A percentile compares a stretch with the other conserved stretches of the same genome.
Evolutionary conservation across 2,329 filamentous ascomycete genomes (phyloP).

Genomic region (Clonostachys byssicola): DNA sequence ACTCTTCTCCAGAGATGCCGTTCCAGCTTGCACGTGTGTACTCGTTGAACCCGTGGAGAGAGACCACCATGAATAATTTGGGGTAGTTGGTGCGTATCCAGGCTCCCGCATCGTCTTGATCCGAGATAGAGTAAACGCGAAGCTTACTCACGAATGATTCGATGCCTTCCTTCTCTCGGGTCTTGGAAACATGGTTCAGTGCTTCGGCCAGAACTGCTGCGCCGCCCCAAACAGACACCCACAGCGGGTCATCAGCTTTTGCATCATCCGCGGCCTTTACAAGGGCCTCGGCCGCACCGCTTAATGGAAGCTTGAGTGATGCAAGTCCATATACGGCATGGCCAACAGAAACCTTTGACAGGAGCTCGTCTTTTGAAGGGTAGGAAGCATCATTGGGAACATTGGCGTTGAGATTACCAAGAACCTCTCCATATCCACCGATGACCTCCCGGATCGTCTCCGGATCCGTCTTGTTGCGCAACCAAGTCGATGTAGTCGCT

Average conservation of each 20-base stretch:
- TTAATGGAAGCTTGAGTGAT: not conserved
- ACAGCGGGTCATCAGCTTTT: constrained; percentile 27
- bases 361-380: not conserved
- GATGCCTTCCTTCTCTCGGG: constrained; percentile 18
- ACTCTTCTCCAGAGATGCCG: constrained; percentile 41
- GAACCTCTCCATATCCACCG: not conserved
- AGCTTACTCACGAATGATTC: constrained; percentile 31
- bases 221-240: constrained; percentile 49
- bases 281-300: not conserved
- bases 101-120: constrained; percentile 52
- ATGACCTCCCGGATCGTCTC: not conserved
- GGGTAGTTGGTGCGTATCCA: constrained; percentile 53
- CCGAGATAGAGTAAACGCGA: constrained; percentile 51
- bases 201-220: constrained; percentile 47
- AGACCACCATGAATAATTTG: constrained; percentile 50
- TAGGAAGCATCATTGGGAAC: not conserved
- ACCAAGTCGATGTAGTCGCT: constrained; percentile 36
- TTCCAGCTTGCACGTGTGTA: constrained; percentile 51
- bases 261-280: not conserved
- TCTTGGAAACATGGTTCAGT: constrained; percentile 25
- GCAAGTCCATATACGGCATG: not conserved
- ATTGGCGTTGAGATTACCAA: not conserved
- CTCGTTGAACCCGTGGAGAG: constrained; percentile 50
- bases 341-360: not conserved
- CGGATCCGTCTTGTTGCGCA: constrained; percentile 15